These are phyloP conservation scores for Phylloporus gajari DNA, from an alignment of 1,284 basidiomycete genomes.

Conservation along the genomic window DNA sequence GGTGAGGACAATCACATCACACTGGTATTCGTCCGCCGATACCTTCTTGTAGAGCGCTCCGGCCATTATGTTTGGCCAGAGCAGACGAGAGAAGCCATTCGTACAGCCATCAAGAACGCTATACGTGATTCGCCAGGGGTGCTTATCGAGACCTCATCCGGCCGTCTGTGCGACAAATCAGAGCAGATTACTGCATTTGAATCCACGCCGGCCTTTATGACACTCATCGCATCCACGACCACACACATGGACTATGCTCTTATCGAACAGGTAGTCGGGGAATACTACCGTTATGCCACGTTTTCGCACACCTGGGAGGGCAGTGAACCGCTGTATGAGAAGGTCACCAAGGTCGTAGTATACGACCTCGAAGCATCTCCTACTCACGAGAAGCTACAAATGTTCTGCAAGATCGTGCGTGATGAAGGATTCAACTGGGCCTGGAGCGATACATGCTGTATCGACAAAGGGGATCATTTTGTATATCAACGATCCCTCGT, in stretches of 20 bases:
- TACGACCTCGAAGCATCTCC: constrained; percentile 1
- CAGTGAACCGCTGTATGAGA: constrained; percentile 16
- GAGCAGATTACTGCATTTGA: constrained; percentile 11
- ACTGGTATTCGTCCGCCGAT: background rate
- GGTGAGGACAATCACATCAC: background rate
- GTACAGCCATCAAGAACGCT: background rate
- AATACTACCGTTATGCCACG: background rate
- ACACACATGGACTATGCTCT: background rate
- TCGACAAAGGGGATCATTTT: no score
- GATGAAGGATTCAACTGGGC: no score
- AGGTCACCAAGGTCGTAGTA: background rate
- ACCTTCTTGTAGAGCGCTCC: background rate
- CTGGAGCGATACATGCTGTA: no score
- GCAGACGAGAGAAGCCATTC: background rate
- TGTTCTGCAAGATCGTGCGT: no score
- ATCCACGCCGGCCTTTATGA: background rate
- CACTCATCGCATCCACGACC: background rate
- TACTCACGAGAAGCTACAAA: background rate
- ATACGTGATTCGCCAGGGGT: constrained; percentile 13
- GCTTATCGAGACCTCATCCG: constrained; percentile 18
- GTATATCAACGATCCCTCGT: no score
- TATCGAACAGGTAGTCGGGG: background rate
- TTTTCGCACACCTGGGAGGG: constrained; percentile 3
- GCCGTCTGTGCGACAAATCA: constrained; percentile 12
- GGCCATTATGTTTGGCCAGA: background rate